Evolutionary conservation across 2,329 filamentous ascomycete genomes (phyloP).

Genomic region (Monosporascus sp.): DNA sequence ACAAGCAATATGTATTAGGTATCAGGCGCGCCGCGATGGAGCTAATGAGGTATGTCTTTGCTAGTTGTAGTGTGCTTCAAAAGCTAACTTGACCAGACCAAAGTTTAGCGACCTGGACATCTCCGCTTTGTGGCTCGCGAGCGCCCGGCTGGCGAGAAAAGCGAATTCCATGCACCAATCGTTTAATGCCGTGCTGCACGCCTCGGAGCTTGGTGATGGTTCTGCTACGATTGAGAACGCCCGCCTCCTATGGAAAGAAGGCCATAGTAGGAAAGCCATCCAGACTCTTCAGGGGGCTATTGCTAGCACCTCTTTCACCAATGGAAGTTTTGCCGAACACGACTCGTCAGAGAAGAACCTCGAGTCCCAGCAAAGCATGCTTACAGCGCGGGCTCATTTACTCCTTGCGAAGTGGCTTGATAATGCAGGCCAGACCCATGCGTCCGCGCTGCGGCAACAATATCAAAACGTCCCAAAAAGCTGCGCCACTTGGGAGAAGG

Average conservation of each 20-base stretch:
- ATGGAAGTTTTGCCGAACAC: constrained; percentile 30
- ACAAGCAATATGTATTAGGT: constrained; percentile 90
- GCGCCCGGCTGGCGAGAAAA: constrained; percentile 81
- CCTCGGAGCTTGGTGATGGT: constrained; percentile 75
- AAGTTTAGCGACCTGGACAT: constrained; percentile 67
- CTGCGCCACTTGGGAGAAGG: constrained; percentile 80
- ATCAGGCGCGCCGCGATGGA: constrained; percentile 85
- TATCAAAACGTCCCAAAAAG: constrained; percentile 78
- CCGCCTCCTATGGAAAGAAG: constrained; percentile 86
- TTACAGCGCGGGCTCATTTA: constrained; percentile 75
- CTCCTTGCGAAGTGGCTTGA: constrained; percentile 96
- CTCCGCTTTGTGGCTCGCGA: constrained; percentile 79
- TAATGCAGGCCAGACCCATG: constrained; percentile 86
- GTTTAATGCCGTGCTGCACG: constrained; percentile 89
- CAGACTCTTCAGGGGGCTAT: constrained; percentile 86
- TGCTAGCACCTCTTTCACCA: constrained; percentile 68
- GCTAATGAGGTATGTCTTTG: constrained; percentile 53
- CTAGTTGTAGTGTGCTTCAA: constrained; percentile 16
- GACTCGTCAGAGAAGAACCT: constrained; percentile 34
- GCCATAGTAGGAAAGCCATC: constrained; percentile 90
- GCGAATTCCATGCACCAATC: constrained; percentile 78
- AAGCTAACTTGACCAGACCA: constrained; percentile 33
- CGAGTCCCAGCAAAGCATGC: constrained; percentile 49
- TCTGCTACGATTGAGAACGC: constrained; percentile 93
- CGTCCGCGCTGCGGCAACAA: constrained; percentile 68